phyloP scores from a whole-genome alignment of 768 basidiomycete genomes.

The Agrocybe pediades region DNA sequence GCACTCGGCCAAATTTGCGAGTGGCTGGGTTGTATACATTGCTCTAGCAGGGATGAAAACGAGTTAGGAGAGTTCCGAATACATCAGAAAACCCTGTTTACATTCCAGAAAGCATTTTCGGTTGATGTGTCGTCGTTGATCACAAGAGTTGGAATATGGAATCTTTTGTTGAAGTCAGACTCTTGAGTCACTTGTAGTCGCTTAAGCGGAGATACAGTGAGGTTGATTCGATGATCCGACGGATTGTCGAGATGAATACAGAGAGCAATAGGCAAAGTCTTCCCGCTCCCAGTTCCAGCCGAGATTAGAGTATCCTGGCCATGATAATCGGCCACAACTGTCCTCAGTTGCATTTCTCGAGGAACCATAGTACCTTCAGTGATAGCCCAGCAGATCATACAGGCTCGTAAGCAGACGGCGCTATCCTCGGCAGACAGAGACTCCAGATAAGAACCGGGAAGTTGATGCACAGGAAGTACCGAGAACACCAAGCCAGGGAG shows the following conservation, averaged over 20 bases:
- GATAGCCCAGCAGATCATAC: slow-evolving; percentile 1
- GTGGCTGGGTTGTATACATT: slow-evolving; percentile 3
- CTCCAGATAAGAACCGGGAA: not conserved
- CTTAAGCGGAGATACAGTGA: slow-evolving; percentile 24
- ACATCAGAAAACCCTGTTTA: not conserved
- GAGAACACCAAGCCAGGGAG: too few species aligned
- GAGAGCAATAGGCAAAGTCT: slow-evolving; percentile 29
- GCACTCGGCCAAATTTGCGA: not conserved
- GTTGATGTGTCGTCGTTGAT: slow-evolving; percentile 27
- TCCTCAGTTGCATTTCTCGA: slow-evolving; percentile 23
- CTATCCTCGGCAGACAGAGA: slow-evolving; percentile 13
- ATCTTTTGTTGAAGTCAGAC: slow-evolving; percentile 18
- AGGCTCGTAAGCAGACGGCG: slow-evolving; percentile 21
- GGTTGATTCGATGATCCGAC: slow-evolving; percentile 5
- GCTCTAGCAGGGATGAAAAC: not conserved
- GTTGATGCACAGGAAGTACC: too few species aligned
- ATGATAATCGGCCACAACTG: slow-evolving; percentile 16
- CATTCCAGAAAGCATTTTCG: slow-evolving; percentile 18
- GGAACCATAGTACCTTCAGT: slow-evolving; percentile 9
- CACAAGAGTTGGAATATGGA: slow-evolving; percentile 16
- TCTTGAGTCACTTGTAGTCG: slow-evolving; percentile 17
- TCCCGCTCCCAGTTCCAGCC: slow-evolving; percentile 28
- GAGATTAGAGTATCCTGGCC: slow-evolving; percentile 19
- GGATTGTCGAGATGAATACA: slow-evolving; percentile 21
- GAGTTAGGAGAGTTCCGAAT: not conserved